Conservation (phyloP, 441 rosid species). For the Gossypium aridum region DNA sequence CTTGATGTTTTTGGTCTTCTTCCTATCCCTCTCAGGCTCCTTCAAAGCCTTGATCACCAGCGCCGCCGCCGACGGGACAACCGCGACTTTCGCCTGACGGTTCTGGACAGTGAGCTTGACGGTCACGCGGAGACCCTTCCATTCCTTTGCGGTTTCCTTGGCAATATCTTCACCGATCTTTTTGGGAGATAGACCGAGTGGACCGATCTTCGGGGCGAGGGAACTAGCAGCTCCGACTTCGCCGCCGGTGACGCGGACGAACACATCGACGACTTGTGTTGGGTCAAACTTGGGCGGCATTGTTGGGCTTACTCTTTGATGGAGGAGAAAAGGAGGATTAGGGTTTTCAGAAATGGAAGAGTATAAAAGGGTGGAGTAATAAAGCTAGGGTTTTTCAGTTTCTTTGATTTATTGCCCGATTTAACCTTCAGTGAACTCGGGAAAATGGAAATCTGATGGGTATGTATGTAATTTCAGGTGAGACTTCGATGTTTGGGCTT, state of each 20-base stretch:
- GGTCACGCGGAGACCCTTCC: constrained; percentile 66
- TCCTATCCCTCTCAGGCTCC: constrained; percentile 62
- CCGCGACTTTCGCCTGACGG: constrained; percentile 57
- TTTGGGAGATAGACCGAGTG: constrained; percentile 58
- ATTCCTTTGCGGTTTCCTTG: constrained; percentile 66
- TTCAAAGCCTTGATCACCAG: constrained; percentile 60
- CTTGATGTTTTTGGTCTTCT: constrained; percentile 62
- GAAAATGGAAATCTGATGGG: neutral
- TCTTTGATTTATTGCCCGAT: neutral
- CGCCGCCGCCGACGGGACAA: constrained; percentile 63
- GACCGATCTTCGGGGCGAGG: constrained; percentile 61
- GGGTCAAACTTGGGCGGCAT: constrained; percentile 48
- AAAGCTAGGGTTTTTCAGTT: constrained; percentile 24
- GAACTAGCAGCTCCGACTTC: constrained; percentile 65
- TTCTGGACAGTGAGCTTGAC: constrained; percentile 68
- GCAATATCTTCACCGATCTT: constrained; percentile 68
- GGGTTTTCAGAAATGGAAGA: neutral
- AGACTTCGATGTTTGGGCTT: neutral
- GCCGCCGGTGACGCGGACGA: constrained; percentile 62
- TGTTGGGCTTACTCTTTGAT: neutral
- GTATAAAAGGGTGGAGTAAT: neutral
- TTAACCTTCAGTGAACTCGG: neutral
- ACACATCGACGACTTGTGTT: constrained; percentile 53
- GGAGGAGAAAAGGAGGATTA: neutral
- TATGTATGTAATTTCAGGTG: neutral